phyloP scores from a whole-genome alignment of 2,329 filamentous ascomycete species.

The Trichophyton simii region DNA sequence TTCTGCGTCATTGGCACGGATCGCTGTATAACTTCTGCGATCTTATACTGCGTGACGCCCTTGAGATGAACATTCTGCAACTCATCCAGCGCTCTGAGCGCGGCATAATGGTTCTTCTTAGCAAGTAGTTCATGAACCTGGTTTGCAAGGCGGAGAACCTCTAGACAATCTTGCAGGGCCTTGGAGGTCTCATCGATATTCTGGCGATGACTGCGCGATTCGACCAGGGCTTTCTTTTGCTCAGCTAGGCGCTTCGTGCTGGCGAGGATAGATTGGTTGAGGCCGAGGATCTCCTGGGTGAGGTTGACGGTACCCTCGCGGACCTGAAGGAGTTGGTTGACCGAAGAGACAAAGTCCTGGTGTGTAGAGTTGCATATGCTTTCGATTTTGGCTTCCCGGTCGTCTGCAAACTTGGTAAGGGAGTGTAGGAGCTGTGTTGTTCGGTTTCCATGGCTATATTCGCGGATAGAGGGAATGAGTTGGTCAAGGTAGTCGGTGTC shows the following conservation, averaged over 20 bases:
- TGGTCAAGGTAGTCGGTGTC: slow-evolving; percentile 93
- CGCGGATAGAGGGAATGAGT: slow-evolving; percentile 83
- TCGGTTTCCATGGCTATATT: slow-evolving; percentile 65
- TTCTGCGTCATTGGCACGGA: slow-evolving; percentile 88
- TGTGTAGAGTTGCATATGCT: slow-evolving; percentile 89
- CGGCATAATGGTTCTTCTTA: slow-evolving; percentile 91
- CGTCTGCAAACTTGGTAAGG: slow-evolving; percentile 67
- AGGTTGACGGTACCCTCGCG: slow-evolving; percentile 80
- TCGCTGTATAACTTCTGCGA: slow-evolving; percentile 90
- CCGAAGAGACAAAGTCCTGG: slow-evolving; percentile 87
- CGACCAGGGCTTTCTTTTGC: slow-evolving; percentile 87
- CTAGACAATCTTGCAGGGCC: slow-evolving; percentile 79
- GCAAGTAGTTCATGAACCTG: slow-evolving; percentile 82
- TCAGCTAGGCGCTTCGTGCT: slow-evolving; percentile 89
- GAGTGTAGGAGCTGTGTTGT: slow-evolving; percentile 63
- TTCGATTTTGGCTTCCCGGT: slow-evolving; percentile 85
- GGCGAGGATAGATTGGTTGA: slow-evolving; percentile 88
- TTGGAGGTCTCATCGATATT: slow-evolving; percentile 90
- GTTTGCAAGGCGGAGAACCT: slow-evolving; percentile 84
- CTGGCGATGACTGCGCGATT: slow-evolving; percentile 80
- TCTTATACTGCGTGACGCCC: slow-evolving; percentile 85
- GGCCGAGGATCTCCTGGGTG: slow-evolving; percentile 77
- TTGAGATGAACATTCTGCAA: slow-evolving; percentile 92
- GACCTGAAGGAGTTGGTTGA: slow-evolving; percentile 85
- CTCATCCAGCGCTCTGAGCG: slow-evolving; percentile 85